phyloP scores from a whole-genome alignment of 306 rosid species.

The Acacia crassicarpa region DNA sequence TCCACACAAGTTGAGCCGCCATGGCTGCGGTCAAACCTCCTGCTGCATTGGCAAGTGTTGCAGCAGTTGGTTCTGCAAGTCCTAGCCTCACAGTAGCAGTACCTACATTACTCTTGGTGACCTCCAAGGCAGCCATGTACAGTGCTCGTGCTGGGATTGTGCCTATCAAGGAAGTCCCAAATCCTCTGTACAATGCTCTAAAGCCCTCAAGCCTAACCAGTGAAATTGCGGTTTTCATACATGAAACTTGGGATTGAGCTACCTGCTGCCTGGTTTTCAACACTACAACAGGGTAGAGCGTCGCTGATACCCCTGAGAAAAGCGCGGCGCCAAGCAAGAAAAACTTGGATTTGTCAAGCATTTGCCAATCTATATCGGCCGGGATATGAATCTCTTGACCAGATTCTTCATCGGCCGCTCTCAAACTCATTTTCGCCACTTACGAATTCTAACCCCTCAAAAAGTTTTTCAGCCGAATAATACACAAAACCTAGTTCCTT shows the following conservation, averaged over 20 bases:
- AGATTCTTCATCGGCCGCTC: slow-evolving; percentile 70
- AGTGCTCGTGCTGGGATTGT: slow-evolving; percentile 85
- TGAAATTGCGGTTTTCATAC: slow-evolving; percentile 58
- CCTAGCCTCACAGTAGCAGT: slow-evolving; percentile 65
- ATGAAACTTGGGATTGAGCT: slow-evolving; percentile 66
- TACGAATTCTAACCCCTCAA: slow-evolving; percentile 26
- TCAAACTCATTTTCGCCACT: slow-evolving; percentile 69
- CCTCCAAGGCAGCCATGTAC: slow-evolving; percentile 82
- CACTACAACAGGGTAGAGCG: slow-evolving; percentile 76
- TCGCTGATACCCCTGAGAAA: slow-evolving; percentile 82
- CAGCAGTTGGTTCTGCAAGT: slow-evolving; percentile 66
- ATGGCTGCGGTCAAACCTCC: slow-evolving; percentile 79
- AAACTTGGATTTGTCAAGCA: slow-evolving; percentile 79
- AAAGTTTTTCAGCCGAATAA: not conserved
- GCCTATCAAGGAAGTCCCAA: slow-evolving; percentile 88
- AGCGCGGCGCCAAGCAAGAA: slow-evolving; percentile 86
- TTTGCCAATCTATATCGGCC: slow-evolving; percentile 88
- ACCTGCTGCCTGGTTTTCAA: slow-evolving; percentile 88
- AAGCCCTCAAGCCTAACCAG: slow-evolving; percentile 72
- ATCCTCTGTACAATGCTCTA: slow-evolving; percentile 77
- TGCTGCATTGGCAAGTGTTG: slow-evolving; percentile 70
- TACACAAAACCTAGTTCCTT: slow-evolving; percentile 11
- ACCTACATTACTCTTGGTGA: slow-evolving; percentile 84
- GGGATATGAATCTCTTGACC: slow-evolving; percentile 67
- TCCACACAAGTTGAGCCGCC: slow-evolving; percentile 93